Conservation (phyloP, 495 filamentous ascomycete genomes). For the Lasiosphaeris hirsuta region DNA sequence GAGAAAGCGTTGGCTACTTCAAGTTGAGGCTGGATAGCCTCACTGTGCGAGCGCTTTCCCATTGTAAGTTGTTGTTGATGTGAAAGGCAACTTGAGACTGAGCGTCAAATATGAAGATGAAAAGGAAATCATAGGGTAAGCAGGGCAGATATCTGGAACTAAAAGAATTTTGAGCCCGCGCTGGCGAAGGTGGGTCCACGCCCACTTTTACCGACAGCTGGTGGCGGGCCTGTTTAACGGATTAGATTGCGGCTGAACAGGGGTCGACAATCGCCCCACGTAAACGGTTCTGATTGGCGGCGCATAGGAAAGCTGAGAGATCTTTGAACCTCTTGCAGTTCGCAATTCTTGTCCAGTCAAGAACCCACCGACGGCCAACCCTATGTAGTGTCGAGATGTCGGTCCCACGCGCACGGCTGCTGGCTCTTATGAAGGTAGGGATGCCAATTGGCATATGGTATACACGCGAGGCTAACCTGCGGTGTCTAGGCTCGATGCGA, state of each 20-base stretch:
- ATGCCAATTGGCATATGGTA: not conserved
- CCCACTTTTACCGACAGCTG: no score
- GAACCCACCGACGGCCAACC: slow-evolving; percentile 5
- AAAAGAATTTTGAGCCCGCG: no score
- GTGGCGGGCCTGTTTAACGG: no score
- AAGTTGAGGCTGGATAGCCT: no score
- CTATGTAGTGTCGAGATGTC: slow-evolving; percentile 56
- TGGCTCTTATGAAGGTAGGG: slow-evolving; percentile 75
- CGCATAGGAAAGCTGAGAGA: slow-evolving; percentile 10
- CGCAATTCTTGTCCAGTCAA: slow-evolving; percentile 3
- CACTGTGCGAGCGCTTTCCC: no score
- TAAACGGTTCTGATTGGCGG: slow-evolving; percentile 11
- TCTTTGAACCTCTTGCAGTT: slow-evolving; percentile 13
- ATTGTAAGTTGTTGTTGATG: no score
- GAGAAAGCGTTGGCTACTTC: no score
- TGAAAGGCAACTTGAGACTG: no score
- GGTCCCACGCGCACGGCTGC: slow-evolving; percentile 64
- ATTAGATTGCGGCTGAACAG: slow-evolving; percentile 6
- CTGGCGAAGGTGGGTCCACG: no score
- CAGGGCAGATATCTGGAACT: no score
- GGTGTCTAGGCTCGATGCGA: slow-evolving; percentile 71
- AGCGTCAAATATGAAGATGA: no score
- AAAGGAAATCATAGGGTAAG: no score
- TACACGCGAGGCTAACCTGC: slow-evolving; percentile 9
- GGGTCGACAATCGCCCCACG: slow-evolving; percentile 1